Evolutionary conservation across 176 grass and related monocot genomes (phyloP), one percentile per base, ranked within the genome.

Genomic region (Tuctoria greenei): DNA sequence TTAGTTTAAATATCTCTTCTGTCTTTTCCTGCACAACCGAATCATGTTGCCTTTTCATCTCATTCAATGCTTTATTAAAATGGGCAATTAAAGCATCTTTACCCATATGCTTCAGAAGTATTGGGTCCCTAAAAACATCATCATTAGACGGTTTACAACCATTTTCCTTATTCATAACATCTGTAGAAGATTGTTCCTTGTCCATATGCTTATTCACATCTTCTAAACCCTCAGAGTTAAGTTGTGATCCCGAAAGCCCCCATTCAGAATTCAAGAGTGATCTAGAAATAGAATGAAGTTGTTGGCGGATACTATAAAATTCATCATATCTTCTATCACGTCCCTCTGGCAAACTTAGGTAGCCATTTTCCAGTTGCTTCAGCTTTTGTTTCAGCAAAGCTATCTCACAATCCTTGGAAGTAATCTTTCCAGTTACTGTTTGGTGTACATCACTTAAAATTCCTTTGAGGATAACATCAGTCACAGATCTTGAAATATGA

Each of bases 31-130:
- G 28, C 82, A 85, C 24, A 20, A n/a, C 60, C n/a, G 23, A 67
- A 79, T 92, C 90, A 83, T 88, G 86, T 14, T 86, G 75, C 57
- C 69, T 74, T 66, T 92, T 92, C 90, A 92, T 92, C 11, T 11
- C 8, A 74, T 64, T 69, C 46, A 88, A 83, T 26, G 24, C 34
- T 67, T 81, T 88, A 76, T 79, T 83, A 24, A 82, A 85, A 80
- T 85, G 38, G 43, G 57, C 5, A 73, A 92, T 80, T 70, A 88
- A 34, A 15, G 13, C 51, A 66, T 49, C 79, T 20, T 61, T 86
- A 35, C 64, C 61, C 79, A 88, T 56, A 44, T 82, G 79, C 18
- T 72, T 72, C 69, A 88, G 56, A 38, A 35, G 61, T 35, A 66
- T 27, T 10, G 49, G 45, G 51, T 92, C 85, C 47, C 10, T 7